Conservation (phyloP, 352 stramenopile species). For the Aphanomyces stellatus region DNA sequence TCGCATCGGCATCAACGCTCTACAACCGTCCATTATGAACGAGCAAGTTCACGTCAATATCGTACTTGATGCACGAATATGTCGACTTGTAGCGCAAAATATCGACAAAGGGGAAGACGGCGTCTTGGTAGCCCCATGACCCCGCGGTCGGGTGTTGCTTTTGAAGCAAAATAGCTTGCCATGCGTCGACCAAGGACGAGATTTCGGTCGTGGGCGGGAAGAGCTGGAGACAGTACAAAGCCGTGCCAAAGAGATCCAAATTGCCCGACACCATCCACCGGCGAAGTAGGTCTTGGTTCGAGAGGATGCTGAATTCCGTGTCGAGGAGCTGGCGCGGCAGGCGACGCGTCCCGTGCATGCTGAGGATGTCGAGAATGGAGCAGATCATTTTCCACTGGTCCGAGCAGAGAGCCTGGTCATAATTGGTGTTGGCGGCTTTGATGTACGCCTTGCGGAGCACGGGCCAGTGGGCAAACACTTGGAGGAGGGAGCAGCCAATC, state of each 20-base stretch:
- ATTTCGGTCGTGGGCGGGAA: constrained; percentile 41
- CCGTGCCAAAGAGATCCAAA: constrained; percentile 63
- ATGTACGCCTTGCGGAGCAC: constrained; percentile 55
- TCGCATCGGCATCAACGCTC: constrained; percentile 11
- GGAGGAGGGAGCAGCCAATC: constrained; percentile 51
- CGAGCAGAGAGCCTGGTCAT: constrained; percentile 9
- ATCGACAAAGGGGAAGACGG: constrained; percentile 33
- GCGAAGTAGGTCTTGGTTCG: constrained; percentile 58
- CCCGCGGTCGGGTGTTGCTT: constrained; percentile 55
- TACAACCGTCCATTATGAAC: neutral
- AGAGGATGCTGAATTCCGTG: constrained; percentile 64
- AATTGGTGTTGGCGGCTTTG: neutral
- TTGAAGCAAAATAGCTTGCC: constrained; percentile 51
- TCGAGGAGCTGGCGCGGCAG: constrained; percentile 58
- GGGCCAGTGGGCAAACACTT: constrained; percentile 69
- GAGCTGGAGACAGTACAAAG: constrained; percentile 69
- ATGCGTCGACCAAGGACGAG: constrained; percentile 37
- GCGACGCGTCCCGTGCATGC: constrained; percentile 65
- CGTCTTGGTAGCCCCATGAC: constrained; percentile 57
- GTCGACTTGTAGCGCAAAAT: constrained; percentile 69
- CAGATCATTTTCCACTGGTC: constrained; percentile 56
- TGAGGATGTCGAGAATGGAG: constrained; percentile 63
- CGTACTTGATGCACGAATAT: constrained; percentile 71
- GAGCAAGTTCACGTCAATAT: neutral
- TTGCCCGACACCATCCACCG: constrained; percentile 62